Percentiles rank a stretch among this genome's conserved stretches.
Conservation (phyloP, 257 asterid genomes). For the Misopates orontium region DNA sequence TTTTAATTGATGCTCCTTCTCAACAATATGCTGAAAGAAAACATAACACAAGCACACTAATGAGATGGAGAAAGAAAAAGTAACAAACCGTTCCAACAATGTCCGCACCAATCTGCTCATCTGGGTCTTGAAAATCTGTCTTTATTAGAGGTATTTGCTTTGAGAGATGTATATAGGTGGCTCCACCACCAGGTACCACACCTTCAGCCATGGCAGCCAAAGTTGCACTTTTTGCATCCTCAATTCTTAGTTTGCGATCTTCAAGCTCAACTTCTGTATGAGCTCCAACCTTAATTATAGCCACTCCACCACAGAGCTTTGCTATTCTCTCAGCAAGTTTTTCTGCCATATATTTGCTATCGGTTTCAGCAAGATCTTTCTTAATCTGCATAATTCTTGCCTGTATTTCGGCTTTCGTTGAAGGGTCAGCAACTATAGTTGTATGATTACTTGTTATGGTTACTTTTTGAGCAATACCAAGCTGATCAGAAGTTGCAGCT, state of each 20-base stretch:
- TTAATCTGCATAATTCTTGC: constrained; percentile 93
- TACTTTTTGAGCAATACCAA: constrained; percentile 87
- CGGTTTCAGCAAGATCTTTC: constrained; percentile 84
- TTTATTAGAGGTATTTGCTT: constrained; percentile 67
- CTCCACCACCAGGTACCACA: constrained; percentile 98
- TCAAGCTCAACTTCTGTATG: constrained; percentile 92
- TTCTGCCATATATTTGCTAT: constrained; percentile 57
- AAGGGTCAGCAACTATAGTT: constrained; percentile 86
- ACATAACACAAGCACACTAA: neutral
- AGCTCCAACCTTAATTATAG: constrained; percentile 88
- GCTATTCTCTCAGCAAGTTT: constrained; percentile 88
- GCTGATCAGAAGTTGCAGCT: constrained; percentile 92
- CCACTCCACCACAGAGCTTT: constrained; percentile 88
- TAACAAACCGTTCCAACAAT: constrained; percentile 68
- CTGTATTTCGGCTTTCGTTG: constrained; percentile 85
- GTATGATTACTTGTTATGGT: constrained; percentile 64
- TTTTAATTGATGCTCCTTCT: neutral
- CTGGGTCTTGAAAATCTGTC: constrained; percentile 55
- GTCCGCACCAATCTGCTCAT: constrained; percentile 91
- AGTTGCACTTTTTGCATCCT: constrained; percentile 93
- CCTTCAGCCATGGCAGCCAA: constrained; percentile 97
- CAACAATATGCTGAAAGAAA: neutral
- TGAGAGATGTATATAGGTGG: constrained; percentile 79
- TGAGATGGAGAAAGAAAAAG: constrained; percentile 15
- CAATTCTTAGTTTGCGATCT: constrained; percentile 84